Evolutionary conservation across 1,284 basidiomycete genomes (phyloP).

Genomic region (Leccinum fuscescens): DNA sequence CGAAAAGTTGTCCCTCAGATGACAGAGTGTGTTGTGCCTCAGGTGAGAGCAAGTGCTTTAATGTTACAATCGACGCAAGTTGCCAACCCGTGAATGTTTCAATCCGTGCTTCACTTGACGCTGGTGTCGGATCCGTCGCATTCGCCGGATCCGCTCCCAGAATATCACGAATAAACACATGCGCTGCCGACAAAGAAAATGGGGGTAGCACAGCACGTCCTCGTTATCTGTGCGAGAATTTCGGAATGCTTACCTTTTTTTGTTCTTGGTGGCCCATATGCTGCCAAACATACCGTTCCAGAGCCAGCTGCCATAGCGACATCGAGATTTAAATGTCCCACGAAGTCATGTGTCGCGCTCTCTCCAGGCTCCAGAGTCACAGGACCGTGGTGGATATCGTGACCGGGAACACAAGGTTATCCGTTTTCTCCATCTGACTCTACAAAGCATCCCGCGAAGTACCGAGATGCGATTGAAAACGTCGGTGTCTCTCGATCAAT

Average conservation of each 20-base stretch:
- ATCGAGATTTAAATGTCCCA: neutral
- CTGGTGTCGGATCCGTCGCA: neutral
- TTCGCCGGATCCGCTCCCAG: neutral
- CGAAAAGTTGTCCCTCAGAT: neutral
- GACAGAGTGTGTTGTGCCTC: neutral
- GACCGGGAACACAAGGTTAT: neutral
- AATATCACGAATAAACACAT: slow-evolving; percentile 1
- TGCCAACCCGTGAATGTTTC: neutral
- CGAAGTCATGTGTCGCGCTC: neutral
- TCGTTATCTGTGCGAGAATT: neutral
- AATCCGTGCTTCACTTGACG: neutral
- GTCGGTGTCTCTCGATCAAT: neutral
- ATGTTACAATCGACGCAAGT: neutral
- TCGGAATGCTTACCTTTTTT: neutral
- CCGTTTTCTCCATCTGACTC: neutral
- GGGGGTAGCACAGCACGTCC: neutral
- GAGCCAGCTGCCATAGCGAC: neutral
- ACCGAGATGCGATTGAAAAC: neutral
- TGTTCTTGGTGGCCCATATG: neutral
- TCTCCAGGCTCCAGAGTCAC: neutral
- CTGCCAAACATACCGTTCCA: neutral
- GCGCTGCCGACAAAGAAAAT: neutral
- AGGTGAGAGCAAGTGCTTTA: neutral
- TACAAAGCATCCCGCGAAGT: neutral
- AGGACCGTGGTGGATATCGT: neutral